Evolutionary conservation across 2,329 filamentous ascomycete genomes (phyloP).

Genomic region (Diaporthe velutina): DNA sequence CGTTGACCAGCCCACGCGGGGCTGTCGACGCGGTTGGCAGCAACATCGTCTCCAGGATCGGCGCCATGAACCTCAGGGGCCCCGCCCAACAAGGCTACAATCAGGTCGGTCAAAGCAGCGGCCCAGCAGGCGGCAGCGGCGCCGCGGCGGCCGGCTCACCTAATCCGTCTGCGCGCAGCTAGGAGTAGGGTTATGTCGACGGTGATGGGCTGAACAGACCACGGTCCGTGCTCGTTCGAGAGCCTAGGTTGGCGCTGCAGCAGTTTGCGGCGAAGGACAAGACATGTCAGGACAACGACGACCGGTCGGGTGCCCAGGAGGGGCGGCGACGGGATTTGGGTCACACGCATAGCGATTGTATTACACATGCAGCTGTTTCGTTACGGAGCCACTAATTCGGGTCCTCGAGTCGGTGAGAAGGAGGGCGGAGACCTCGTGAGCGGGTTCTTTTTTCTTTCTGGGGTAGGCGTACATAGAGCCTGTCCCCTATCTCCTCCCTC

Average conservation of each 20-base stretch:
- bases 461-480: slow-evolving; percentile 7
- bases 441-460: neutral
- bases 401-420: neutral
- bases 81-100: slow-evolving; percentile 20
- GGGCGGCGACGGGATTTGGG: neutral
- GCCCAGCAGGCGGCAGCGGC: neutral
- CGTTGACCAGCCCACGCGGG: slow-evolving; percentile 85
- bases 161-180: slow-evolving; percentile 11
- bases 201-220: too few relatives aligned
- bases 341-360: slow-evolving; percentile 21
- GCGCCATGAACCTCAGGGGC: slow-evolving; percentile 80
- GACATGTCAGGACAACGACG: neutral
- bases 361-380: slow-evolving; percentile 16
- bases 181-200: neutral
- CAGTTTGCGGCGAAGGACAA: too few relatives aligned
- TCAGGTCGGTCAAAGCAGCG: slow-evolving; percentile 24
- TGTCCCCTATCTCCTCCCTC: neutral
- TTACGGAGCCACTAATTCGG: neutral
- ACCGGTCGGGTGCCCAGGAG: neutral
- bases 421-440: neutral
- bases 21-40: slow-evolving; percentile 94
- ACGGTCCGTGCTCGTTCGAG: too few relatives aligned
- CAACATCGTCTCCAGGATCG: slow-evolving; percentile 88
- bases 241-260: too few relatives aligned
- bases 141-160: neutral